Percentiles rank a stretch among this genome's conserved stretches.
Conservation (phyloP, 345 rosid genomes). For the Moringa oleifera region DNA sequence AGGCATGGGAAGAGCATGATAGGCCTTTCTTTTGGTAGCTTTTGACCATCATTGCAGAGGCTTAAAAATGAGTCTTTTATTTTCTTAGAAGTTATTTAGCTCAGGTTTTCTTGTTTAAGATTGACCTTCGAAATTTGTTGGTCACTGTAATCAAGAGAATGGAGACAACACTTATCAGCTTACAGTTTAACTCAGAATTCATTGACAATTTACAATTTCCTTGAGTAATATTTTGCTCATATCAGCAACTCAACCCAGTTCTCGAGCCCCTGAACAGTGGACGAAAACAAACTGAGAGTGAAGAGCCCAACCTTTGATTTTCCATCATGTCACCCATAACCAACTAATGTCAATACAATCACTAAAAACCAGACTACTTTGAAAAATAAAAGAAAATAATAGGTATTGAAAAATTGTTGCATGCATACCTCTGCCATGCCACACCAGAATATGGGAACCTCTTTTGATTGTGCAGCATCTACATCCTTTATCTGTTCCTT, state of each 20-base stretch:
- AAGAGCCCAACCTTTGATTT: not conserved
- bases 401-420: constrained; percentile 5
- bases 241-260: not conserved
- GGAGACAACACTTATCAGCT: not conserved
- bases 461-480: constrained; percentile 57
- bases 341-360: too few species aligned
- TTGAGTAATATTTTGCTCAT: not conserved
- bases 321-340: not conserved
- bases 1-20: not conserved
- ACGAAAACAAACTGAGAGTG: too few species aligned
- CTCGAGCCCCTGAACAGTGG: too few species aligned
- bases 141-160: not conserved
- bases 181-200: not conserved
- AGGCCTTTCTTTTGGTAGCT: not conserved
- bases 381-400: not conserved
- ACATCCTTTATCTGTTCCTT: constrained; percentile 68
- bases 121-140: not conserved
- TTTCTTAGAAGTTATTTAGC: not conserved
- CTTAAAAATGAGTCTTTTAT: too few species aligned
- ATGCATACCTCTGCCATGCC: constrained; percentile 86
- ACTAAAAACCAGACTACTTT: not conserved
- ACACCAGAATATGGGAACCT: constrained; percentile 66
- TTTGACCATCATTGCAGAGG: not conserved
- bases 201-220: not conserved
- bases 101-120: not conserved